Evolutionary conservation across 345 rosid genomes (phyloP).

Genomic region (Geranium rotundifolium): DNA sequence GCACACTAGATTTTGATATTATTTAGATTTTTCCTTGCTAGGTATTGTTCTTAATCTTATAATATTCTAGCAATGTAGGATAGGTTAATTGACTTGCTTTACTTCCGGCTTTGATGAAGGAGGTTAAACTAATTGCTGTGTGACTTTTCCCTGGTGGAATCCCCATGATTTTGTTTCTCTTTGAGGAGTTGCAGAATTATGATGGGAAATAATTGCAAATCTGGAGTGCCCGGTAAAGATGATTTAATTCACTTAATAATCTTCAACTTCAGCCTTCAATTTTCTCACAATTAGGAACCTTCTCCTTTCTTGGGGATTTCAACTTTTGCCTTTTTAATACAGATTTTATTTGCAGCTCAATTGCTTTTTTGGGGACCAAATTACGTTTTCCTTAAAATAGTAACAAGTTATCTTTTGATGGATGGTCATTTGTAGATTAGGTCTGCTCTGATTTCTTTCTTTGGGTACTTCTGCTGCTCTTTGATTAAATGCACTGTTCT

Average conservation of each 20-base stretch:
- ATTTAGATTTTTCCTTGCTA: neutral
- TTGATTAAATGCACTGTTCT: neutral
- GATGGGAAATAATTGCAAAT: constrained; percentile 27
- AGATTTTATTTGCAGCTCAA: neutral
- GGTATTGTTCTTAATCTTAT: neutral
- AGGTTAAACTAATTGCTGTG: constrained; percentile 20
- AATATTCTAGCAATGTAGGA: constrained; percentile 5
- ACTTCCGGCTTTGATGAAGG: constrained; percentile 26
- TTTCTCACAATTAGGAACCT: neutral
- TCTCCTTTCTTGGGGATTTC: neutral
- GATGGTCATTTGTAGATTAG: neutral
- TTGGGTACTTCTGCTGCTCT: neutral
- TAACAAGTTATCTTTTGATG: neutral
- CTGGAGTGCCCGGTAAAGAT: neutral
- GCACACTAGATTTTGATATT: neutral
- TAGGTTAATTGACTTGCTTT: constrained; percentile 6
- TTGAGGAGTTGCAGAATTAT: constrained; percentile 12
- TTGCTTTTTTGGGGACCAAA: neutral
- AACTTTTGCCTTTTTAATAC: neutral
- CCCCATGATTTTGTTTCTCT: constrained; percentile 31
- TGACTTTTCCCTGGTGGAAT: constrained; percentile 24
- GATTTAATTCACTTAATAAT: neutral
- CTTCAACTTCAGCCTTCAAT: neutral
- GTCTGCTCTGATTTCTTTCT: neutral
- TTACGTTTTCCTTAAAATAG: neutral